A percentile compares a stretch with the other conserved stretches of the same genome.
phyloP scores from a whole-genome alignment of 2,329 filamentous ascomycete genomes.

The Fusarium continuum region DNA sequence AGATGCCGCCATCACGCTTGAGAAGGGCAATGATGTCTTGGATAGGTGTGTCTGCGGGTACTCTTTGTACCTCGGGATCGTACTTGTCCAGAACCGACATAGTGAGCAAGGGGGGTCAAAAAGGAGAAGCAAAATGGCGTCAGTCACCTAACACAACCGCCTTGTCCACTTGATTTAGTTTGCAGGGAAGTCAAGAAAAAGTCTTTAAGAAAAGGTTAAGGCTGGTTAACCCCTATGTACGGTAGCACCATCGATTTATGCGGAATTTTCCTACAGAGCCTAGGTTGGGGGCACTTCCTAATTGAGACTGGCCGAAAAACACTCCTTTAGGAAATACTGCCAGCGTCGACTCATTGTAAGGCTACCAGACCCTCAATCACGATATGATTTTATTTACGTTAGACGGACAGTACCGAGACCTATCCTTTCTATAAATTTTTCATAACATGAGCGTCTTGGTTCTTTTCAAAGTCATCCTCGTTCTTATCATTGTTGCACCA shows the following conservation, averaged over 20 bases:
- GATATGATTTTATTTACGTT: no score
- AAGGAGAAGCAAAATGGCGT: background rate
- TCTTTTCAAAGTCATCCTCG: no score
- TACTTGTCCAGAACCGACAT: background rate
- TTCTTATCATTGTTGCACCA: no score
- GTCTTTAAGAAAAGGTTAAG: background rate
- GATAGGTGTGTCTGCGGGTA: background rate
- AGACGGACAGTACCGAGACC: no score
- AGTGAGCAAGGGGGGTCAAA: background rate
- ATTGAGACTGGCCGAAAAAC: background rate
- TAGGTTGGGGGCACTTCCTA: background rate
- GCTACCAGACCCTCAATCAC: no score
- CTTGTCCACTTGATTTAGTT: background rate
- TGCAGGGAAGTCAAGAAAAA: background rate
- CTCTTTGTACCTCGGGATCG: background rate
- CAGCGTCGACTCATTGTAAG: no score
- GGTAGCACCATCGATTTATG: no score
- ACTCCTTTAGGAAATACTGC: background rate
- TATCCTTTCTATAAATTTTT: no score
- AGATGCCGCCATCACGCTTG: conserved; percentile 10
- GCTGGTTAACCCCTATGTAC: no score
- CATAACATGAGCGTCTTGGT: no score
- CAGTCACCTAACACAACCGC: background rate
- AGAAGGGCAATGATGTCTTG: background rate
- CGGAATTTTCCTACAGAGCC: no score